Conservation (phyloP, 2,329 filamentous ascomycete species). For the Pyrenophora teres region DNA sequence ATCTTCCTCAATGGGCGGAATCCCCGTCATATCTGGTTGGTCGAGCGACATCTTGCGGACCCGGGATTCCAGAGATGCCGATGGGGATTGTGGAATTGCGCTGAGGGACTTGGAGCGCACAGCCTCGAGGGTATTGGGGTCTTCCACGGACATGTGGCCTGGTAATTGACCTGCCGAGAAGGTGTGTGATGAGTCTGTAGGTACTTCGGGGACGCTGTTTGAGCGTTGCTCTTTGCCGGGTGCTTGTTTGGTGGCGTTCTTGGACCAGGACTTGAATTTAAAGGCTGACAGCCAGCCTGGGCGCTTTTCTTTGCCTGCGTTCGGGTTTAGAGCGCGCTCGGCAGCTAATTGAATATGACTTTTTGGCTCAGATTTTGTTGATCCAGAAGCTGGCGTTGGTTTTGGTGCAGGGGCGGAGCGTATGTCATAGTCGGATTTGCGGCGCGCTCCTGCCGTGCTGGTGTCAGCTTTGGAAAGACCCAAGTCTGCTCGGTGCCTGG, state of each 20-base stretch:
- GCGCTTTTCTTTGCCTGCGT: constrained; percentile 32
- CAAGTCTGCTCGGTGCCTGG: constrained; percentile 22
- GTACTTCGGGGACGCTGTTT: constrained; percentile 24
- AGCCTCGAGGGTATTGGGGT: constrained; percentile 26
- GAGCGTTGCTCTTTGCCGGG: constrained; percentile 25
- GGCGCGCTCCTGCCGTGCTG: constrained; percentile 19
- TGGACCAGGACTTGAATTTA: constrained; percentile 36
- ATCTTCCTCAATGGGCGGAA: constrained; percentile 16
- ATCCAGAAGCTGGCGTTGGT: background rate
- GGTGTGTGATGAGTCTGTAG: constrained; percentile 33
- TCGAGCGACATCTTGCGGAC: constrained; percentile 26
- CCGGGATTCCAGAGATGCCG: constrained; percentile 31
- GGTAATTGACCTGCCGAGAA: constrained; percentile 29
- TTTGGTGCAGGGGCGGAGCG: constrained; percentile 12
- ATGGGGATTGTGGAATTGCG: constrained; percentile 30
- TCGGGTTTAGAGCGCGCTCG: constrained; percentile 25
- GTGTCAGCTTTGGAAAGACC: constrained; percentile 12
- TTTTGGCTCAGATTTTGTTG: constrained; percentile 15
- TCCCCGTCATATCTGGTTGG: constrained; percentile 4
- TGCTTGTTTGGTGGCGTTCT: constrained; percentile 21
- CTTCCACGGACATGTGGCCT: constrained; percentile 14
- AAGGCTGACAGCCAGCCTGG: constrained; percentile 39
- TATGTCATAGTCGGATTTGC: constrained; percentile 31
- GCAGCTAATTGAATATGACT: constrained; percentile 30
- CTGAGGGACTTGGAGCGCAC: constrained; percentile 44